A percentile compares a stretch with the other conserved stretches of the same genome.
phyloP scores from a whole-genome alignment of 345 rosid genomes.

The Citrus hindsii region DNA sequence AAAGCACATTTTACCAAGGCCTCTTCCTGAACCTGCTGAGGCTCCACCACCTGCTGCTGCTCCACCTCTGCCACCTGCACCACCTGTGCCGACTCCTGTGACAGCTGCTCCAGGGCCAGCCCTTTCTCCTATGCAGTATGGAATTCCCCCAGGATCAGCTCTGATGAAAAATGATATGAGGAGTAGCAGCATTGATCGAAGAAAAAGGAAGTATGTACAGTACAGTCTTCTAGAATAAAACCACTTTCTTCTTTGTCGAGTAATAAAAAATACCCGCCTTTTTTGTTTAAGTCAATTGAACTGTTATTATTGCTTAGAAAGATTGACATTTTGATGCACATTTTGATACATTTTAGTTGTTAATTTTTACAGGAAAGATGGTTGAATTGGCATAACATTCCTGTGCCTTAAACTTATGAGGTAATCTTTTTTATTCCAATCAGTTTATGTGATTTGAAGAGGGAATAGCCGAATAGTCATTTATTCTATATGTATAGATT shows the following conservation, averaged over 20 bases:
- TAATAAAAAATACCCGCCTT: not conserved
- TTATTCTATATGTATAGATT: not conserved
- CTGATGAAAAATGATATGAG: constrained; percentile 65
- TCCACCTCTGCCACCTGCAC: constrained; percentile 42
- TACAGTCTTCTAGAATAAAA: not conserved
- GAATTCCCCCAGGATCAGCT: constrained; percentile 52
- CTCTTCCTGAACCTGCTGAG: constrained; percentile 80
- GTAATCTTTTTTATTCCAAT: constrained; percentile 8
- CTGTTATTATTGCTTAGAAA: not conserved
- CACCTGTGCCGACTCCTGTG: constrained; percentile 39
- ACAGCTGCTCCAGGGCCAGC: constrained; percentile 58
- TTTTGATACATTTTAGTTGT: not conserved
- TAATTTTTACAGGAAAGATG: constrained; percentile 46
- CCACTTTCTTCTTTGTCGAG: not conserved
- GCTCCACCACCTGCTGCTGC: constrained; percentile 39
- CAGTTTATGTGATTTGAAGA: not conserved
- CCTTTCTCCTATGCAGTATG: constrained; percentile 86
- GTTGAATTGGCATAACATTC: constrained; percentile 11
- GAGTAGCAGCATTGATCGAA: constrained; percentile 63
- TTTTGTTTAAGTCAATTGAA: not conserved
- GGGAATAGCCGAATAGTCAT: not conserved
- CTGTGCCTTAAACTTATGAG: constrained; percentile 8
- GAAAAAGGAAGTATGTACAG: constrained; percentile 74
- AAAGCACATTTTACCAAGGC: constrained; percentile 88
- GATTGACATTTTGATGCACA: constrained; percentile 6